phyloP scores from a whole-genome alignment of 108 stramenopile species.

The Nitzschia sp. region DNA sequence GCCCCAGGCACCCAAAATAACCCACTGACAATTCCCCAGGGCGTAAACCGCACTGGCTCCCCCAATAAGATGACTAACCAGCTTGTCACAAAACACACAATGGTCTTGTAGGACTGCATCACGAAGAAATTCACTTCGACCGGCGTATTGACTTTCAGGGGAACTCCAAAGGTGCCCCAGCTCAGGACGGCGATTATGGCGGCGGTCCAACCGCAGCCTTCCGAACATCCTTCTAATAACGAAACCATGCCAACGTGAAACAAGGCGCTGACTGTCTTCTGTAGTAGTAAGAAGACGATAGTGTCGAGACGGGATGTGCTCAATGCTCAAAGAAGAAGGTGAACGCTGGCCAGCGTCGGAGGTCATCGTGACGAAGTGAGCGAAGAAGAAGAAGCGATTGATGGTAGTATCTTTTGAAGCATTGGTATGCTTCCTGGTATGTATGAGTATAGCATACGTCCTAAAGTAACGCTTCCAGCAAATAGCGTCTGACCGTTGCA shows the following conservation, averaged over 20 bases:
- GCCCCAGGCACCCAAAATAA: conserved; percentile 77
- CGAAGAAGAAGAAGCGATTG: no score
- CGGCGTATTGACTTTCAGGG: conserved; percentile 72
- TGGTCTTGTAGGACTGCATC: conserved; percentile 85
- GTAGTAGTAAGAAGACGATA: no score
- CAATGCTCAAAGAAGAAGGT: no score
- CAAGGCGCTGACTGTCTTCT: no score
- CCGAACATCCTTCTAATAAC: conserved; percentile 35
- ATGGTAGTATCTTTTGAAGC: no score
- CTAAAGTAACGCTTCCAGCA: no score
- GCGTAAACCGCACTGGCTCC: conserved; percentile 52
- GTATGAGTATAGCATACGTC: no score
- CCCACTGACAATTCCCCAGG: conserved; percentile 78
- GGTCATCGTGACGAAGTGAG: no score
- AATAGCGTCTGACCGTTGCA: no score
- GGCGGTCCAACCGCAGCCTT: conserved; percentile 50
- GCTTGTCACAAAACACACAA: conserved; percentile 68
- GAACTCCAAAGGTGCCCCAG: conserved; percentile 85
- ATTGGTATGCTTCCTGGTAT: no score
- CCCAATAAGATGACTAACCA: conserved; percentile 48
- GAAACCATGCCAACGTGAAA: conserved; percentile 37
- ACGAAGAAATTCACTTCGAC: conserved; percentile 80
- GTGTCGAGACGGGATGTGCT: no score
- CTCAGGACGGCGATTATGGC: conserved; percentile 59
- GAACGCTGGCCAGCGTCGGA: no score